phyloP scores from a whole-genome alignment of 169 alveolate genomes.

The Plasmodium sp. region DNA sequence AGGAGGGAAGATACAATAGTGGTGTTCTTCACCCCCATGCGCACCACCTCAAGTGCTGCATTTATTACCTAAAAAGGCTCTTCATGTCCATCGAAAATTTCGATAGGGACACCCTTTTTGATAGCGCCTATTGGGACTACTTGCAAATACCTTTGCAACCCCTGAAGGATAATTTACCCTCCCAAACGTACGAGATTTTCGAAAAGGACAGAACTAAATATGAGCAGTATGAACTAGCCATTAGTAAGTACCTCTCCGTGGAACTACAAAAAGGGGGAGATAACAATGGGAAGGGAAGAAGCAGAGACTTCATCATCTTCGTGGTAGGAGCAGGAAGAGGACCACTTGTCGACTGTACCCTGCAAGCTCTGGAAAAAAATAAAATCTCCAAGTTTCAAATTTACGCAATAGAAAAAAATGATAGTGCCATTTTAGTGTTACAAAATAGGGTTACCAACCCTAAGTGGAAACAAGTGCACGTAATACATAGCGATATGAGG shows the following conservation, averaged over 20 bases:
- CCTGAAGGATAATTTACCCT: conserved; percentile 81
- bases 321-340: conserved; percentile 89
- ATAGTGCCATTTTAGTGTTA: conserved; percentile 79
- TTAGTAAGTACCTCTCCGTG: conserved; percentile 64
- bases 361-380: conserved; percentile 76
- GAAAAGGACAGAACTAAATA: conserved; percentile 80
- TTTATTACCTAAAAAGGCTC: conserved; percentile 63
- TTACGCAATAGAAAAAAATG: conserved; percentile 84
- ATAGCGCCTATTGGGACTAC: conserved; percentile 74
- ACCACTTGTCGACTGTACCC: conserved; percentile 79
- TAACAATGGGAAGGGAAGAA: background rate
- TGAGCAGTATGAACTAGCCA: conserved; percentile 79
- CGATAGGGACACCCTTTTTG: conserved; percentile 39
- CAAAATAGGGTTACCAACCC: conserved; percentile 43
- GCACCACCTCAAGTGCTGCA: conserved; percentile 26
- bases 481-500: conserved; percentile 84
- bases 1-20: background rate
- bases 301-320: conserved; percentile 48
- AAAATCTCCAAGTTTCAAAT: conserved; percentile 64
- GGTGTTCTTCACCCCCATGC: background rate
- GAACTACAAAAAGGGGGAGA: background rate
- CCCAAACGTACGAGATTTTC: conserved; percentile 81
- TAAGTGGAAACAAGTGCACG: conserved; percentile 80
- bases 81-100: conserved; percentile 71
- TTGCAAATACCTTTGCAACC: conserved; percentile 86